Conservation (phyloP, 2,329 filamentous ascomycete genomes). For the Proliferodiscus dingleyae region DNA sequence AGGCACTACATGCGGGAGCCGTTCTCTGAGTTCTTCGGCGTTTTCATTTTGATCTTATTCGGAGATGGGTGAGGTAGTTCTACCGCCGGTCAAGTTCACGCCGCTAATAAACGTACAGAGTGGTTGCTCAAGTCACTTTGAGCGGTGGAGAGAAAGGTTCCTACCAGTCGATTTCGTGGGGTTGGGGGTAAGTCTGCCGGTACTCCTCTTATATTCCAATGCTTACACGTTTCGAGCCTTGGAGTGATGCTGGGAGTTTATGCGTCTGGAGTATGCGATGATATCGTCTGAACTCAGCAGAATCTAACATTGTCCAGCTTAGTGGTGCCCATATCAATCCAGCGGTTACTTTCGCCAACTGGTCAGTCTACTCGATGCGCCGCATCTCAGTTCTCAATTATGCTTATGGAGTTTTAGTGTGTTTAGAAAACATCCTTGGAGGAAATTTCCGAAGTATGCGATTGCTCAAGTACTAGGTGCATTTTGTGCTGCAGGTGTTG, state of each 20-base stretch:
- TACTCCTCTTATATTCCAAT: background rate
- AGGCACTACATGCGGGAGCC: slow-evolving; percentile 22
- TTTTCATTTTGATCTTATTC: slow-evolving; percentile 64
- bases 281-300: background rate
- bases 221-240: slow-evolving; percentile 38
- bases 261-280: slow-evolving; percentile 55
- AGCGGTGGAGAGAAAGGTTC: slow-evolving; percentile 18
- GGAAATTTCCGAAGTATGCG: slow-evolving; percentile 62
- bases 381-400: background rate
- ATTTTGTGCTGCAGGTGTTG: slow-evolving; percentile 54
- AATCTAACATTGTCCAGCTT: slow-evolving; percentile 13
- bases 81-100: background rate
- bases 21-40: slow-evolving; percentile 65
- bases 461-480: slow-evolving; percentile 63
- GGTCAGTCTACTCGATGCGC: slow-evolving; percentile 31
- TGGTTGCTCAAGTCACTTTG: slow-evolving; percentile 64
- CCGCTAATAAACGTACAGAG: slow-evolving; percentile 13
- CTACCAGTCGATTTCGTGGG: slow-evolving; percentile 30
- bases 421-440: slow-evolving; percentile 64
- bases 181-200: slow-evolving; percentile 25
- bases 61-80: slow-evolving; percentile 51
- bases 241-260: slow-evolving; percentile 71
- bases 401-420: slow-evolving; percentile 33
- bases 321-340: slow-evolving; percentile 63
- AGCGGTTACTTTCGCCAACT: slow-evolving; percentile 65